phyloP scores from a whole-genome alignment of 305 asterid species.

The Plantago rigida region DNA sequence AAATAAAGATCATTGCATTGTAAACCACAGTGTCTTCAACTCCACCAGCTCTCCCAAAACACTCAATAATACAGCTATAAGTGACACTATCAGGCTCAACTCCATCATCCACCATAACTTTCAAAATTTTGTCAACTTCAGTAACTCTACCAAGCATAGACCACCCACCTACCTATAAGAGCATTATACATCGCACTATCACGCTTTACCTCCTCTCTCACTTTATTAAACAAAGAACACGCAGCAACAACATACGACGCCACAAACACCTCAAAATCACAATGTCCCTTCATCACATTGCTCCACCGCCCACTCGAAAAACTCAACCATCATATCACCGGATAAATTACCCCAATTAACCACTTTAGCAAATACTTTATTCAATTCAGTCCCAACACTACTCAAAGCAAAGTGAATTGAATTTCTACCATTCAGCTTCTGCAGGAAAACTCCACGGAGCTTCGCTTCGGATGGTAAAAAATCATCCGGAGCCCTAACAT shows the following conservation, averaged over 20 bases:
- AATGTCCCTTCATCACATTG: conserved; percentile 36
- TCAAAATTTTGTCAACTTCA: conserved; percentile 53
- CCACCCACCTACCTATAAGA: conserved; percentile 62
- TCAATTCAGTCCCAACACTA: too few species aligned
- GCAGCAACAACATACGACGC: conserved; percentile 44
- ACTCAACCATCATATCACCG: too few species aligned
- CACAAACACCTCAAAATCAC: conserved; percentile 52
- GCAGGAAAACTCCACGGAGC: too few species aligned
- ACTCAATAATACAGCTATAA: conserved; percentile 52
- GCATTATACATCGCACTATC: conserved; percentile 42
- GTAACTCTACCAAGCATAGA: conserved; percentile 56
- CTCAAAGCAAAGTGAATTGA: too few species aligned
- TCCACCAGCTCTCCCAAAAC: conserved; percentile 63
- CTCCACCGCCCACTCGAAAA: too few species aligned
- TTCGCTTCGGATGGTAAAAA: too few species aligned
- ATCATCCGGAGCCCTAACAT: too few species aligned
- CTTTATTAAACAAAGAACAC: conserved; percentile 43
- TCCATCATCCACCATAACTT: conserved; percentile 62
- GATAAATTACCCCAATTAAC: too few species aligned
- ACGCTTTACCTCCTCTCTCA: conserved; percentile 45
- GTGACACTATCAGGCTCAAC: conserved; percentile 53
- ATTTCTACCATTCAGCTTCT: too few species aligned
- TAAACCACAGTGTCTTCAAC: conserved; percentile 45
- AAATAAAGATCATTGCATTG: conserved; percentile 63
- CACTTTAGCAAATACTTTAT: too few species aligned